phyloP scores from a whole-genome alignment of 495 filamentous ascomycete genomes.

The Penicillium daleae region DNA sequence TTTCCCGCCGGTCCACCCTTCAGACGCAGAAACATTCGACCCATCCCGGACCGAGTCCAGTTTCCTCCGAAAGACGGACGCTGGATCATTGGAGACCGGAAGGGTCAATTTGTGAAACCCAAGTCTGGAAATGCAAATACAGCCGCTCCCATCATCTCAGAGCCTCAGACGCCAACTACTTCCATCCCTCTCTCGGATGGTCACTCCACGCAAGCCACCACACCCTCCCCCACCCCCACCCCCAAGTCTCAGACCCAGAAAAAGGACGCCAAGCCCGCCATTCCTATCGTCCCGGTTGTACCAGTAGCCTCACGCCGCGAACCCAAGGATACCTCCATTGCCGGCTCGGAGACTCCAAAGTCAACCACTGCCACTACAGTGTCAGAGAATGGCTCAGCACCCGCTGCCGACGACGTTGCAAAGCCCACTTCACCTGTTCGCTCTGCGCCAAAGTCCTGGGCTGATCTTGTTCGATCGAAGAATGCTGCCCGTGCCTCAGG shows the following conservation, averaged over 20 bases:
- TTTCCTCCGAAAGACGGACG: conserved; percentile 51
- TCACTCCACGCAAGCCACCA: conserved; percentile 70
- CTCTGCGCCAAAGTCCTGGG: conserved; percentile 72
- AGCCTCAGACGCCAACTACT: conserved; percentile 69
- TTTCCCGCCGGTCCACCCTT: conserved; percentile 62
- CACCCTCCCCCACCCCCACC: conserved; percentile 65
- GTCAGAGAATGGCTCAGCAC: conserved; percentile 23
- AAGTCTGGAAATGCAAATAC: conserved; percentile 29
- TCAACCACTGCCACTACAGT: conserved; percentile 26
- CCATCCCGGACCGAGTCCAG: conserved; percentile 47
- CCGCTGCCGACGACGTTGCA: conserved; percentile 31
- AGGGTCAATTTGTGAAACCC: conserved; percentile 21
- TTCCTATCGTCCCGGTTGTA: conserved; percentile 65
- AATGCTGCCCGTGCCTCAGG: conserved; percentile 32
- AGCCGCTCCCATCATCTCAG: conserved; percentile 46
- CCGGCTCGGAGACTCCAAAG: conserved; percentile 43
- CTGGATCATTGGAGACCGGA: conserved; percentile 27
- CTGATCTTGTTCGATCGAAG: conserved; percentile 69
- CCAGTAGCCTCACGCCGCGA: conserved; percentile 50
- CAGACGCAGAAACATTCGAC: conserved; percentile 46
- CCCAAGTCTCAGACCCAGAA: conserved; percentile 45
- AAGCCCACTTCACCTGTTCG: conserved; percentile 47
- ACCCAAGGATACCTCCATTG: conserved; percentile 45
- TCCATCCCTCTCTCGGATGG: conserved; percentile 68
- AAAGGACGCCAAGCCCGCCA: conserved; percentile 50